A percentile compares a stretch with the other conserved stretches of the same genome.
phyloP scores from a whole-genome alignment of 352 stramenopile species.

The Pythium vanterpoolii region DNA sequence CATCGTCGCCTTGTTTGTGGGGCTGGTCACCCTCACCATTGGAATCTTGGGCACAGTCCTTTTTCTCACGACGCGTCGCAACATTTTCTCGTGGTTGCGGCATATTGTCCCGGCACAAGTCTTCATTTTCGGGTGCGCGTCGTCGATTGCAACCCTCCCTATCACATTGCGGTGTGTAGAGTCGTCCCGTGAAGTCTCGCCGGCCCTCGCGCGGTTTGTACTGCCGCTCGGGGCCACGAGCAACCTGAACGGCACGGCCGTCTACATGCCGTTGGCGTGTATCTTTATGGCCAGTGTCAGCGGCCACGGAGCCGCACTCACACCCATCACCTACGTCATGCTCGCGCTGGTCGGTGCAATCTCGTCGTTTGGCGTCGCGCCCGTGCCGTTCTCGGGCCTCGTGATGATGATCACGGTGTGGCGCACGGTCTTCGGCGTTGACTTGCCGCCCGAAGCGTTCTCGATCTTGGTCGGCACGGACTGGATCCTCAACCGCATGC shows the following conservation, averaged over 20 bases:
- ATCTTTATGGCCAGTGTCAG: slow-evolving; percentile 73
- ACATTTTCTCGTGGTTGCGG: slow-evolving; percentile 65
- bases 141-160: slow-evolving; percentile 75
- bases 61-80: slow-evolving; percentile 52
- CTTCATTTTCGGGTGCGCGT: slow-evolving; percentile 78
- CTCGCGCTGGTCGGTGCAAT: slow-evolving; percentile 67
- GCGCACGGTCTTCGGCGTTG: slow-evolving; percentile 56
- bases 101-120: slow-evolving; percentile 69
- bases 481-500: slow-evolving; percentile 73
- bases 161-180: slow-evolving; percentile 78
- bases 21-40: slow-evolving; percentile 46
- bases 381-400: slow-evolving; percentile 66
- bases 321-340: slow-evolving; percentile 51
- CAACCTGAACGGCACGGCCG: slow-evolving; percentile 71
- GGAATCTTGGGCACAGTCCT: slow-evolving; percentile 49
- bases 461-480: slow-evolving; percentile 64
- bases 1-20: slow-evolving; percentile 39
- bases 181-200: slow-evolving; percentile 56
- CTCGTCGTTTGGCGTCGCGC: slow-evolving; percentile 63
- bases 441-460: slow-evolving; percentile 54
- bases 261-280: slow-evolving; percentile 71
- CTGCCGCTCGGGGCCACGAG: slow-evolving; percentile 63
- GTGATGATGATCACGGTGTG: slow-evolving; percentile 82
- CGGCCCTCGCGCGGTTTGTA: slow-evolving; percentile 56
- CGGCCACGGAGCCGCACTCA: slow-evolving; percentile 51